Conservation (phyloP, 106 monocot genomes). For the Ottelia alismoides region DNA sequence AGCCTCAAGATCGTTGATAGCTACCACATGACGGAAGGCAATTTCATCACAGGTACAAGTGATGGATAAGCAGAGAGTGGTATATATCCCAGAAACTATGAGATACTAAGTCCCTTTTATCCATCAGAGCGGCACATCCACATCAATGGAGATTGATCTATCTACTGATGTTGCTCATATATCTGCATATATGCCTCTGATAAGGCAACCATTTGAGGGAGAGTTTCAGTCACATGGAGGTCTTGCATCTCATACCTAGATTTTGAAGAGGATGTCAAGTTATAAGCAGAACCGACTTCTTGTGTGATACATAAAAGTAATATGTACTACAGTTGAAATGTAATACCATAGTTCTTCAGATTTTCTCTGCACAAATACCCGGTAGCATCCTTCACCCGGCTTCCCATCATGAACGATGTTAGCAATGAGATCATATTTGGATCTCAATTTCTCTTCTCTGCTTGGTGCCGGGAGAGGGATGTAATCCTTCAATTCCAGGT, state of each 20-base stretch:
- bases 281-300: no score
- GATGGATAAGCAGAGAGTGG: no score
- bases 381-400: constrained; percentile 85
- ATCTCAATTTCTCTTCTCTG: constrained; percentile 49
- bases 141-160: no score
- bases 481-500: constrained; percentile 96
- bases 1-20: no score
- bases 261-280: background rate
- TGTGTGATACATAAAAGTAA: no score
- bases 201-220: constrained; percentile 98
- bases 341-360: constrained; percentile 7
- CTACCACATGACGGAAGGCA: no score
- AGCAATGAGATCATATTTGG: constrained; percentile 97
- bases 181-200: constrained; percentile 99
- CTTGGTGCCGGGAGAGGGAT: constrained; percentile 73
- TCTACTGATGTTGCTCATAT: constrained; percentile 82
- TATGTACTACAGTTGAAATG: no score
- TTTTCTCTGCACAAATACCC: constrained; percentile 77
- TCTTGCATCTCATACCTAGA: constrained; percentile 98
- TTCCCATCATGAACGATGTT: constrained; percentile 99
- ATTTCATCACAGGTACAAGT: no score
- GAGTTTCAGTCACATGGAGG: constrained; percentile 92
- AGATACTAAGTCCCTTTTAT: no score
- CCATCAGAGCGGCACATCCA: no score
- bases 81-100: no score